Base-by-base conservation (phyloP, 176 grass and related monocot genomes). In the Cocos nucifera region DNA sequence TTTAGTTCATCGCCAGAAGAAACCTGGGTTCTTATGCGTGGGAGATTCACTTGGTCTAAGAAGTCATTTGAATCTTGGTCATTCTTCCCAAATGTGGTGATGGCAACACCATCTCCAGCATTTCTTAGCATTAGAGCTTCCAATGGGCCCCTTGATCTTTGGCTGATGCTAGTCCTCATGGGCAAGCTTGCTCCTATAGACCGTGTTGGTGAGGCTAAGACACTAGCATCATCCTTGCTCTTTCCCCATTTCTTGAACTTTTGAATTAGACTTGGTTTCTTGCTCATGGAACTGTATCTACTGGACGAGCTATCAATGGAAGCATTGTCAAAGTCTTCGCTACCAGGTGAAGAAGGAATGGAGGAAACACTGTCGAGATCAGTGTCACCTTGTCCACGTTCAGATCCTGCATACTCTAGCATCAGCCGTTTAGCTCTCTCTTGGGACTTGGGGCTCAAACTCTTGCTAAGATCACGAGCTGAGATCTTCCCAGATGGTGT, bases 51-150 rank as follows among this genome's bases (percentile, higher is more conserved):
- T 1, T 83, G 76, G 19, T 95, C 86, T 49, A 77, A 59, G 22
- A 57, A 29, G 2, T 84, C 83, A 23, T 25, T 70, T 25, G 73
- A 60, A 24, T 88, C 84, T 28, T 87, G 81, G 10, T 93, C 92
- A 68, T 26, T 78, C 72, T 85, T 83, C 53, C 93, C 93, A 26
- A 80, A 97, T 7, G 80, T 97, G 8, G 81, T 97, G 59, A 97
- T 91, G 66, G 86, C 78, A 19, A 85, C 75, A 18, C 84, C 84
- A 74, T 98, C 93, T 64, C 93, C 79, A 2, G 84, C 82, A 59
- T 98, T 92, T 68, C 85, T 92, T 17, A 98, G 70, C 93, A 98
- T 98, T 29, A 98, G 84, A 6, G 82, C 58, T 56, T 98, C 93
- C 67, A 98, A 48, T 2, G 93, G 79, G 0, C 87, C 93, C 60